Evolutionary conservation across 75 land plant species (phyloP), one percentile per base, ranked within the genome.

Genomic region (Cupressus sempervirens): DNA sequence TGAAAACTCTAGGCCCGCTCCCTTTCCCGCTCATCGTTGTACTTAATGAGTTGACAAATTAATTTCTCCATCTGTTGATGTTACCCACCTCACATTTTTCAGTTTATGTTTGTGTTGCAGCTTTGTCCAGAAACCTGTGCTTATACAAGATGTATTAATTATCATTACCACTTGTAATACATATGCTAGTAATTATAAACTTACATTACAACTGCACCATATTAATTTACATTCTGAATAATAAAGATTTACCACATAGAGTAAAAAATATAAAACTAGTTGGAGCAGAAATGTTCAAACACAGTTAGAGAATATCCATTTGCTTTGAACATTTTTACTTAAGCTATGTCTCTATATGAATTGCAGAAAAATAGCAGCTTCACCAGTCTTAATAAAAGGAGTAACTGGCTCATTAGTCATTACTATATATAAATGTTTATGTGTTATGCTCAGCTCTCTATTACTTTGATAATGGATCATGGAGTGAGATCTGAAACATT

Each of bases 111-210:
- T 52, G 83, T 86, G 84, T 50, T 15, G 92, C 89, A 54, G 92
- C 92, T 76, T 87, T 90, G 86, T 91, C 92, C 67, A 91, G 67
- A 41, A 84, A 88, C 62, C 91, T 91, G 88, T 26, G 41, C 41
- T 97, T 94, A 41, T 94, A 30, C 2, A 70, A 70, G 14, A 29
- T 29, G 2, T 70, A 7, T 68, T 68, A 68, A 10, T 7, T 68
- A 30, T 30, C 32, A 29, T 68, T 68, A 68, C 29, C 29, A 68
- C 29, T 56, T 4, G 48, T 46, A 46, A 16, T 56, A n/a, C 0
- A 29, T 6, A 29, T 68, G 7, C 73, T 29, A n/a, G 6, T 29
- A 10, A 29, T 30, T 0, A 16, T 16, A 56, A 16, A 56, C 62
- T 56, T 56, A 23, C 20, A 18, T 5, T 56, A 56, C 73, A 68